Percentiles rank a stretch among this genome's conserved stretches.
phyloP scores from a whole-genome alignment of 2,329 filamentous ascomycete species.

The Alternaria triticina region DNA sequence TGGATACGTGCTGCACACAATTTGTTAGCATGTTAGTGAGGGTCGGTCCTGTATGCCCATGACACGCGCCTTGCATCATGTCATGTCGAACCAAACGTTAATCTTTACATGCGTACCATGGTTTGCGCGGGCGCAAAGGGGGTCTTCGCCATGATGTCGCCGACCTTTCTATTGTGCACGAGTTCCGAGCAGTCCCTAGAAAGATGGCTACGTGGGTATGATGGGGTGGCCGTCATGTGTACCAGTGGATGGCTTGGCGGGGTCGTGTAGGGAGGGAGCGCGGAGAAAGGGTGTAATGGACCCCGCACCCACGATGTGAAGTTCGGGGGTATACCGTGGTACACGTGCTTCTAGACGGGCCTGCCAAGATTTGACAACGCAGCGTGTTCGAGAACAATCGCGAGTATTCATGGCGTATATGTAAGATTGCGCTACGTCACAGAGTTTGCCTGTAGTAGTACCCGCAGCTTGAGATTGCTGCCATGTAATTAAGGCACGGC shows the following conservation, averaged over 20 bases:
- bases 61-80: slow-evolving; percentile 15
- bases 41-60: background rate
- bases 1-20: background rate
- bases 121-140: background rate
- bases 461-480: background rate
- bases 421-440: background rate
- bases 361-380: background rate
- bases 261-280: background rate
- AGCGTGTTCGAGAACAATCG: background rate
- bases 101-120: slow-evolving; percentile 11
- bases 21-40: background rate
- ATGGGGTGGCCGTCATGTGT: background rate
- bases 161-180: background rate
- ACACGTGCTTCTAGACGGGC: background rate
- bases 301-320: background rate
- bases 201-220: background rate
- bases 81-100: slow-evolving; percentile 10
- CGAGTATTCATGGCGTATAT: background rate
- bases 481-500: background rate
- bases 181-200: background rate
- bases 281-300: background rate
- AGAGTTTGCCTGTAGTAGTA: background rate
- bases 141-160: background rate
- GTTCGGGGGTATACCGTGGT: background rate
- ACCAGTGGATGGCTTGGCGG: background rate